Percentiles rank a stretch among this genome's conserved stretches.
These are phyloP conservation scores for Mycena rebaudengoi DNA, from an alignment of 768 basidiomycete species.

Conservation along the genomic window DNA sequence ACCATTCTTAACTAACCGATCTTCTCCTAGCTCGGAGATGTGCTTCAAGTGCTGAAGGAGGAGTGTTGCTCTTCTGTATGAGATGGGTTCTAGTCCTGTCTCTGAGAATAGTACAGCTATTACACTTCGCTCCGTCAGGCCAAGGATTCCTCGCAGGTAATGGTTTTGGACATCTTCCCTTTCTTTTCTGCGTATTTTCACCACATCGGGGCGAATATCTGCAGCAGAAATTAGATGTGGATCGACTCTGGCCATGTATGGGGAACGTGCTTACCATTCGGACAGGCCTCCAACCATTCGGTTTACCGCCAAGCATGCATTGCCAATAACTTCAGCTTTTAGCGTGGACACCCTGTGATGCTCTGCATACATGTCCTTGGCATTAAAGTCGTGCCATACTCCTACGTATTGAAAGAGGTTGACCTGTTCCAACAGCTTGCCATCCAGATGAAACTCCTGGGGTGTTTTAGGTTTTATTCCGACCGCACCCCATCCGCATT, in stretches of 20 bases:
- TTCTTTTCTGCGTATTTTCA: neutral
- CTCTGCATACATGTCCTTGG: neutral
- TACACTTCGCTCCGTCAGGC: slow-evolving; percentile 1
- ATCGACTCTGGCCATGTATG: slow-evolving; percentile 14
- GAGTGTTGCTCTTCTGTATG: neutral
- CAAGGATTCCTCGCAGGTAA: slow-evolving; percentile 1
- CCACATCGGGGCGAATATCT: slow-evolving; percentile 8
- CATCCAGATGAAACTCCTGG: neutral
- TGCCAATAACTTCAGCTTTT: neutral
- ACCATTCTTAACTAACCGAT: no score
- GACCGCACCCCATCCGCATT: neutral
- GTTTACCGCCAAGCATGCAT: neutral
- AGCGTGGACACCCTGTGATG: neutral
- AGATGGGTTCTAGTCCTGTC: neutral
- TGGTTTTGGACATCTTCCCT: slow-evolving; percentile 7
- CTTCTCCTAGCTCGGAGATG: no score
- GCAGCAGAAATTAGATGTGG: slow-evolving; percentile 2
- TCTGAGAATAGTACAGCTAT: slow-evolving; percentile 6
- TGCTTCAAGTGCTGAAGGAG: neutral
- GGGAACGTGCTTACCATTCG: neutral
- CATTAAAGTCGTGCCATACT: neutral
- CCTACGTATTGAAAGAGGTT: slow-evolving; percentile 18
- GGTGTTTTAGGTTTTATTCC: neutral
- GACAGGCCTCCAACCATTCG: neutral
- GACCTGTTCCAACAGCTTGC: slow-evolving; percentile 4